A percentile compares a stretch with the other conserved stretches of the same genome.
Evolutionary conservation across 148 eudicot genomes (phyloP).

Genomic region (Vaccinium vitisidaea): DNA sequence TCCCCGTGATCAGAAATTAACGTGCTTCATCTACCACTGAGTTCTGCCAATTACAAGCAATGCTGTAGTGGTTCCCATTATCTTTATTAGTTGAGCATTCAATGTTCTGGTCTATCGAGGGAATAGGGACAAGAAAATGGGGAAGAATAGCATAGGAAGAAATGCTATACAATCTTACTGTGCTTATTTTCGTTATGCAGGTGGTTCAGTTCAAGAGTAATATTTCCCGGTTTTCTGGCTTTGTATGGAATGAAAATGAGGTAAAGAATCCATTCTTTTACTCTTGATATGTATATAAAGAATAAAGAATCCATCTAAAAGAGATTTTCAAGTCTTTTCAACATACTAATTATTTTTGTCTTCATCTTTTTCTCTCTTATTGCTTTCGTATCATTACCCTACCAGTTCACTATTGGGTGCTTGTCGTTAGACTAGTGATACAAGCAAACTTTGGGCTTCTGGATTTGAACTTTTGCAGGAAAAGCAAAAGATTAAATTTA

Average conservation of each 20-base stretch:
- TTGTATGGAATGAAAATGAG: slow-evolving; percentile 91
- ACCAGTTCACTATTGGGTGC: not conserved
- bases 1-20: not conserved
- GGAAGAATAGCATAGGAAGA: not conserved
- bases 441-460: not conserved
- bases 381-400: not conserved
- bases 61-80: not conserved
- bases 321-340: not conserved
- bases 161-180: not conserved
- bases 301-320: not conserved
- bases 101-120: not conserved
- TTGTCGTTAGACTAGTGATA: not conserved
- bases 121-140: not conserved
- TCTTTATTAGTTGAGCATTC: not conserved
- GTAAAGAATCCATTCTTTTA: slow-evolving; percentile 32
- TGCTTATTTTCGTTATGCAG: slow-evolving; percentile 41
- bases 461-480: slow-evolving; percentile 51
- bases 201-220: slow-evolving; percentile 69
- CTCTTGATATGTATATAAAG: not conserved
- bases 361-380: not conserved
- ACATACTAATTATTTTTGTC: not conserved
- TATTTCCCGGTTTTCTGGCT: slow-evolving; percentile 87
- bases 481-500: slow-evolving; percentile 76
- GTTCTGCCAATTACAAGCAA: not conserved
- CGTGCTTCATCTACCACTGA: not conserved